Evolutionary conservation across 129 eudicot genomes (phyloP).

Genomic region (Lactuca saligna): DNA sequence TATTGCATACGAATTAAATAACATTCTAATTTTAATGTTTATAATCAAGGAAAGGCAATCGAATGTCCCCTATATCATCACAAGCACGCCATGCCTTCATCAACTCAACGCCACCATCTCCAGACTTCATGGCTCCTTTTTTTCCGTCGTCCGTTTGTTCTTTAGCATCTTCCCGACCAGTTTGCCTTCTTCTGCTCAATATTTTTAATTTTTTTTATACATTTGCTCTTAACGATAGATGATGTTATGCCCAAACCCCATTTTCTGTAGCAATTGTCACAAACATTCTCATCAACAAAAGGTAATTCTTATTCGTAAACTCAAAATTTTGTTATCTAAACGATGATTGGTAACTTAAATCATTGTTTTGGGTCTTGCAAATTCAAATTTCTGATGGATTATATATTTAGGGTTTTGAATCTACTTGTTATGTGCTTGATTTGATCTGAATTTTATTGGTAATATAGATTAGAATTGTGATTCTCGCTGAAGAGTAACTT

Average conservation of each 20-base stretch:
- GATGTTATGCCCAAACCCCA: conserved; percentile 14
- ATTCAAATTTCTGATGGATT: neutral
- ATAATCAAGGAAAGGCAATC: too few species aligned
- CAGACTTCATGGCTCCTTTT: too few species aligned
- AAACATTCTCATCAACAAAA: conserved; percentile 30
- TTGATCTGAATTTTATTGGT: neutral
- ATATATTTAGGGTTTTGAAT: conserved; percentile 1
- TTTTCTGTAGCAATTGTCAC: conserved; percentile 8
- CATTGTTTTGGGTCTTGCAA: neutral
- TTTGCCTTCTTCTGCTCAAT: too few species aligned
- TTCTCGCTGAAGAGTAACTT: neutral
- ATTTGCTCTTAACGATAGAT: too few species aligned
- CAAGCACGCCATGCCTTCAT: too few species aligned
- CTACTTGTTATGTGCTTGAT: neutral
- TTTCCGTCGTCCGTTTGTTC: too few species aligned
- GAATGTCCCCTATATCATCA: too few species aligned
- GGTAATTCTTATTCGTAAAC: conserved; percentile 20
- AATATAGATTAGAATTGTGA: neutral
- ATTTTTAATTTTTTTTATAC: too few species aligned
- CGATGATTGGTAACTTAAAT: conserved; percentile 3
- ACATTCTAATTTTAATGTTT: too few species aligned
- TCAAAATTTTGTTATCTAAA: neutral
- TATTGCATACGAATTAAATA: too few species aligned
- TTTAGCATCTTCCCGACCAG: too few species aligned
- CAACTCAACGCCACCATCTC: too few species aligned